These are phyloP conservation scores for Xylogone sp. DNA, from an alignment of 2,329 filamentous ascomycete species.

Conservation along the genomic window DNA sequence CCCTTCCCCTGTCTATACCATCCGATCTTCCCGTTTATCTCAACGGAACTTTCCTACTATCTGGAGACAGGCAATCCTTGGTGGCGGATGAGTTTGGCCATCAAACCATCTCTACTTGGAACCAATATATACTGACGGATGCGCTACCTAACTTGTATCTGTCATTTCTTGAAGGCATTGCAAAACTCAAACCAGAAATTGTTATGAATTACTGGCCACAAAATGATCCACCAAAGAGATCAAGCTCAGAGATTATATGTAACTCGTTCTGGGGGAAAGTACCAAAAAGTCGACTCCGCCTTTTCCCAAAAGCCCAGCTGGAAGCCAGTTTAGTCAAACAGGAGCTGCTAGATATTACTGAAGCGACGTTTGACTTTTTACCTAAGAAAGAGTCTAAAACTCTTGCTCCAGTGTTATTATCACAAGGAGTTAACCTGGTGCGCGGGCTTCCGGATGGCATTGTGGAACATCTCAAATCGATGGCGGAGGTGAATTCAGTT, in stretches of 20 bases:
- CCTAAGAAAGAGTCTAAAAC: not conserved
- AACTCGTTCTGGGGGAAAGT: conserved; percentile 19
- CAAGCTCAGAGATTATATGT: conserved; percentile 11
- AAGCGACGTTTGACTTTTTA: conserved; percentile 21
- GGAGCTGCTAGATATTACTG: conserved; percentile 8
- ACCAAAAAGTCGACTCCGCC: conserved; percentile 5
- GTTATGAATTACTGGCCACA: conserved; percentile 20
- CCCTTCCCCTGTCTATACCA: conserved; percentile 15
- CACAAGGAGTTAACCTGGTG: conserved; percentile 13
- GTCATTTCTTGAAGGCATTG: conserved; percentile 16
- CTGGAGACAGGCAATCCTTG: conserved; percentile 24
- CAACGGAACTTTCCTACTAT: conserved; percentile 27
- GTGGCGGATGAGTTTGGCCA: conserved; percentile 12
- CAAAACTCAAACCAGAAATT: conserved; percentile 4
- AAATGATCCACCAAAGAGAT: conserved; percentile 1
- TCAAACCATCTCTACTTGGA: conserved; percentile 18
- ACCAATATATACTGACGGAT: conserved; percentile 17
- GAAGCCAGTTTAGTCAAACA: not conserved
- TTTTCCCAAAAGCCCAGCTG: conserved; percentile 17
- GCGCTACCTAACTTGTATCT: conserved; percentile 22
- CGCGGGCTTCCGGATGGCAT: conserved; percentile 10
- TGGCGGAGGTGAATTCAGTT: conserved; percentile 10
- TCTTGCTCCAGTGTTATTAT: conserved; percentile 13
- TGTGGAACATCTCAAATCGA: conserved; percentile 5
- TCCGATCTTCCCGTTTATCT: conserved; percentile 24